A percentile compares a stretch with the other conserved stretches of the same genome.
Conservation (phyloP, 306 rosid genomes). For the Medicago lupulina region DNA sequence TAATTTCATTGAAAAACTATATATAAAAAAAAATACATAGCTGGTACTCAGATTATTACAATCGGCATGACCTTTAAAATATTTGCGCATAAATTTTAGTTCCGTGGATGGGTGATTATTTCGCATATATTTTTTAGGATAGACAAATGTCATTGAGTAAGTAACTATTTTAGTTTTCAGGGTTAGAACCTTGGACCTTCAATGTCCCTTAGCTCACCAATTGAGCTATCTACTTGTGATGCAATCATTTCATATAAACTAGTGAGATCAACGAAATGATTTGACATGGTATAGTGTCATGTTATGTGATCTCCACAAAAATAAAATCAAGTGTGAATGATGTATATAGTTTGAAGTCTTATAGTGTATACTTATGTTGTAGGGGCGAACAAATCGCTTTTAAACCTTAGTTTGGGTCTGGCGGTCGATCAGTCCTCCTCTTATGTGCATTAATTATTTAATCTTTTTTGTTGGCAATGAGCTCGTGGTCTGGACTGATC, state of each 20-base stretch:
- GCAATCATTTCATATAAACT: background rate
- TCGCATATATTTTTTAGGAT: too few relatives aligned
- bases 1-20: constrained; percentile 28
- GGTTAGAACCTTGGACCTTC: background rate
- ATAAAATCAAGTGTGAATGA: too few relatives aligned
- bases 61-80: background rate
- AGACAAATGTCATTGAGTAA: background rate
- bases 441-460: background rate
- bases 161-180: background rate
- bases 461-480: background rate
- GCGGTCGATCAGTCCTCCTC: background rate
- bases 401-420: background rate
- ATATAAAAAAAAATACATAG: constrained; percentile 3
- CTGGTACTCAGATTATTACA: constrained; percentile 24
- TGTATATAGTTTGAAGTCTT: too few relatives aligned
- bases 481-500: too few relatives aligned
- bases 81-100: background rate
- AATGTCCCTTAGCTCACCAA: background rate
- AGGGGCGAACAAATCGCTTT: background rate
- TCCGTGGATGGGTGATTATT: background rate
- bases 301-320: background rate
- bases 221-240: background rate
- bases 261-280: background rate
- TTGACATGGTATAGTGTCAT: background rate
- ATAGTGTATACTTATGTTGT: background rate